Evolutionary conservation across 805 yeast genomes (phyloP).

Genomic region (Cyberlindnera japonica): DNA sequence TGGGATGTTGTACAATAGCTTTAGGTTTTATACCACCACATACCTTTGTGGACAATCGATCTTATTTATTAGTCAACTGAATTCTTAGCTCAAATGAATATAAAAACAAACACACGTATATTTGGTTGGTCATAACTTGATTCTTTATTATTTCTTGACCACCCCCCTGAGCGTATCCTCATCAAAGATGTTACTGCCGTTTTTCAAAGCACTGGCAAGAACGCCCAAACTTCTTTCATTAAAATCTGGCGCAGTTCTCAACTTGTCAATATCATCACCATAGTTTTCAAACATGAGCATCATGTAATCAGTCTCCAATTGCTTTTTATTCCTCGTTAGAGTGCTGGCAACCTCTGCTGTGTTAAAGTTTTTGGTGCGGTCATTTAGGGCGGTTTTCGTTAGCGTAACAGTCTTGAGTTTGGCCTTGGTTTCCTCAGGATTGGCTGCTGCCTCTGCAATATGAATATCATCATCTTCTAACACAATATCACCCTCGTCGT

Average conservation of each 20-base stretch:
- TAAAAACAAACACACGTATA: background rate
- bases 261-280: conserved; percentile 37
- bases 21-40: too few relatives aligned
- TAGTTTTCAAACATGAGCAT: conserved; percentile 53
- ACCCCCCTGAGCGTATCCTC: conserved; percentile 23
- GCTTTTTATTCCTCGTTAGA: conserved; percentile 31
- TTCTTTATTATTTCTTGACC: conserved; percentile 13
- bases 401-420: conserved; percentile 25
- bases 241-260: conserved; percentile 61
- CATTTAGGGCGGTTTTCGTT: conserved; percentile 35
- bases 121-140: background rate
- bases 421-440: conserved; percentile 12
- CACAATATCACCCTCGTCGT: conserved; percentile 25
- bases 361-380: conserved; percentile 28
- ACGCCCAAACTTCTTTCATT: conserved; percentile 46
- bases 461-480: conserved; percentile 33
- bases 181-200: conserved; percentile 22
- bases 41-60: too few relatives aligned
- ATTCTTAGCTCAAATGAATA: background rate
- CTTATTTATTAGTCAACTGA: background rate
- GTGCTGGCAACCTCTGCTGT: conserved; percentile 29
- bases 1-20: too few relatives aligned
- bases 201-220: conserved; percentile 23
- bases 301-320: conserved; percentile 48
- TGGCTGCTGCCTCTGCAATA: conserved; percentile 14